Percentiles rank a stretch among this genome's conserved stretches.
Conservation (phyloP, 2,329 filamentous ascomycete species). For the Fusarium sp. region DNA sequence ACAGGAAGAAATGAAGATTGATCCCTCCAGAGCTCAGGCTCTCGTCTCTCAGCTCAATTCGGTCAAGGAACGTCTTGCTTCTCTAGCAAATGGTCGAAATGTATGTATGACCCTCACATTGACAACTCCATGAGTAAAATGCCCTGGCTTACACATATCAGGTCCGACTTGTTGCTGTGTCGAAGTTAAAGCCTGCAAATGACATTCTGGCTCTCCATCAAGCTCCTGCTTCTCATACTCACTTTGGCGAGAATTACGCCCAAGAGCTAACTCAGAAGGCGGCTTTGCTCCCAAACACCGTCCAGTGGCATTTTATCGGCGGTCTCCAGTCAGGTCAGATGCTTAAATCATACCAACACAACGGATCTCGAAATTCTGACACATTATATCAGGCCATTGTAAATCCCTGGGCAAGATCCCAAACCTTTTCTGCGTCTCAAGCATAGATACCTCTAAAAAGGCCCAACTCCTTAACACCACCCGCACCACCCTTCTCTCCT, state of each 20-base stretch:
- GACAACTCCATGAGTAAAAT: not conserved
- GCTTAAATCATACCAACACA: not conserved
- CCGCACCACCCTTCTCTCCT: slow-evolving; percentile 68
- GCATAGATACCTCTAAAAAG: slow-evolving; percentile 89
- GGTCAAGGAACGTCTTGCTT: slow-evolving; percentile 69
- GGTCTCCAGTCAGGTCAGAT: slow-evolving; percentile 79
- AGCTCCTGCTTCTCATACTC: slow-evolving; percentile 68
- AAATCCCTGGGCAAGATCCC: slow-evolving; percentile 86
- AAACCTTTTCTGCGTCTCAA: slow-evolving; percentile 92
- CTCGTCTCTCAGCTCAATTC: slow-evolving; percentile 72
- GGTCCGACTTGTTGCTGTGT: slow-evolving; percentile 92
- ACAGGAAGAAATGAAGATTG: slow-evolving; percentile 69
- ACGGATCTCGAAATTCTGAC: slow-evolving; percentile 15
- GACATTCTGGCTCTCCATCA: slow-evolving; percentile 89
- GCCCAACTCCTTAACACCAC: slow-evolving; percentile 83
- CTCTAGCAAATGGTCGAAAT: slow-evolving; percentile 65
- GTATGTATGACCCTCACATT: slow-evolving; percentile 56
- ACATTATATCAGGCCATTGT: slow-evolving; percentile 77
- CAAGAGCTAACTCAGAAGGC: slow-evolving; percentile 92
- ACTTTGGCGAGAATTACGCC: slow-evolving; percentile 98
- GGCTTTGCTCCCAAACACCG: slow-evolving; percentile 77
- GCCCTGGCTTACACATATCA: slow-evolving; percentile 53
- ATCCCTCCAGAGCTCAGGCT: slow-evolving; percentile 70
- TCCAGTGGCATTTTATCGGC: slow-evolving; percentile 97
- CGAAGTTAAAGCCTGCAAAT: slow-evolving; percentile 92